Percentiles rank a stretch among this genome's conserved stretches.
Evolutionary conservation across 2,329 filamentous ascomycete species (phyloP).

Genomic region (Lomentospora prolificans): DNA sequence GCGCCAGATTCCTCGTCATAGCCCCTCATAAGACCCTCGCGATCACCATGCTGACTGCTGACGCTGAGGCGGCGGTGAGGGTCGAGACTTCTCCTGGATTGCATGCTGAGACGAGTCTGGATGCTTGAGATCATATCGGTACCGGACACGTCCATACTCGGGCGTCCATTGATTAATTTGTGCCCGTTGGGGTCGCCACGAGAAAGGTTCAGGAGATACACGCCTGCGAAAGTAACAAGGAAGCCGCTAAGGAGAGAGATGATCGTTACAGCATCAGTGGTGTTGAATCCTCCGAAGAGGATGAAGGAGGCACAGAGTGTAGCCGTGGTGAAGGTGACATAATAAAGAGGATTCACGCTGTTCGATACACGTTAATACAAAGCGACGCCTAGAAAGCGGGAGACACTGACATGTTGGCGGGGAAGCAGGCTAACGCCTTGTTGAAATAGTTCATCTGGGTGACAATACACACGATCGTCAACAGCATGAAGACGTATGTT

Average conservation of each 20-base stretch:
- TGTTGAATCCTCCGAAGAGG: constrained; percentile 93
- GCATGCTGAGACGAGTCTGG: constrained; percentile 89
- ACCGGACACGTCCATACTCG: constrained; percentile 67
- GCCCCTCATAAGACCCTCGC: constrained; percentile 74
- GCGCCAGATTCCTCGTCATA: constrained; percentile 70
- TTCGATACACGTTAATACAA: neutral
- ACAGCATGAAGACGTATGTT: constrained; percentile 94
- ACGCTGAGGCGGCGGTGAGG: constrained; percentile 54
- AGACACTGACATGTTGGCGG: constrained; percentile 78
- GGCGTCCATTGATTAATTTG: constrained; percentile 49
- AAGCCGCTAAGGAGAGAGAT: constrained; percentile 89
- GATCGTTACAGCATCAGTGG: constrained; percentile 81
- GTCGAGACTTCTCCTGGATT: constrained; percentile 65
- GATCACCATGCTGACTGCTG: constrained; percentile 56
- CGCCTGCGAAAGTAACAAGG: constrained; percentile 87
- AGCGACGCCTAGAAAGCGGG: too few species aligned
- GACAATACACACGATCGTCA: constrained; percentile 85
- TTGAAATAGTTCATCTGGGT: constrained; percentile 99
- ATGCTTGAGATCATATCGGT: constrained; percentile 86
- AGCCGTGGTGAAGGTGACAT: constrained; percentile 93
- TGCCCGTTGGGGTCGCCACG: constrained; percentile 79
- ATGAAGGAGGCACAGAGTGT: constrained; percentile 93
- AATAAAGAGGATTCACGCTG: constrained; percentile 92
- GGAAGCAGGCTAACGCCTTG: constrained; percentile 93
- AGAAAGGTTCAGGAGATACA: constrained; percentile 94